Conservation (phyloP, 805 yeast species). For the Priceomyces castillae region DNA sequence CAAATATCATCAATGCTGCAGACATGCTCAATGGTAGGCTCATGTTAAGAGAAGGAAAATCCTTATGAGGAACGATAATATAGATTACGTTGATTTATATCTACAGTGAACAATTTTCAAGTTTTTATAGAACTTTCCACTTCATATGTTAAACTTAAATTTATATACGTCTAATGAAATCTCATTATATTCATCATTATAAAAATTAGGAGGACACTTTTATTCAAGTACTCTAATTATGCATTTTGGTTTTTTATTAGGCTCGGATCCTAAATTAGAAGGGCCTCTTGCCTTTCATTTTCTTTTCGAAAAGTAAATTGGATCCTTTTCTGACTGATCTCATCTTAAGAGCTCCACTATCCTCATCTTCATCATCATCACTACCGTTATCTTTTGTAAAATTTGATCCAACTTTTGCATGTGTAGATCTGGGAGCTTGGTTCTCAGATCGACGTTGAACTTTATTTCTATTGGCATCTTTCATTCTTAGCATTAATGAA, state of each 20-base stretch:
- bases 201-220: too few species aligned
- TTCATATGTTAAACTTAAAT: too few species aligned
- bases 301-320: constrained; percentile 10
- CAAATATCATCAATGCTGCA: constrained; percentile 51
- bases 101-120: too few species aligned
- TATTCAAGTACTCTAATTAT: too few species aligned
- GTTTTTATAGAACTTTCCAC: too few species aligned
- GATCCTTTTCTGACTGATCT: constrained; percentile 19
- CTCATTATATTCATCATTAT: too few species aligned
- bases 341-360: constrained; percentile 12
- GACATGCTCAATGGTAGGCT: constrained; percentile 74
- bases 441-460: background rate
- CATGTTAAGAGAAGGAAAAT: constrained; percentile 26
- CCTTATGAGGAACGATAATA: background rate
- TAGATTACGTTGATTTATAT: background rate
- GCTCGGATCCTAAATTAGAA: background rate
- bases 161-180: too few species aligned
- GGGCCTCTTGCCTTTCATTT: constrained; percentile 7
- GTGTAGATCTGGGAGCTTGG: background rate
- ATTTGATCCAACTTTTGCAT: too few species aligned
- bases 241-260: background rate
- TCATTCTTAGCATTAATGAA: constrained; percentile 37
- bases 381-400: background rate
- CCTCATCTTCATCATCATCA: constrained; percentile 7
- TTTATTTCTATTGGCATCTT: constrained; percentile 22